A percentile compares a stretch with the other conserved stretches of the same genome.
phyloP scores from a whole-genome alignment of 176 grass and related monocot genomes.

The Bonia amplexicaulis region DNA sequence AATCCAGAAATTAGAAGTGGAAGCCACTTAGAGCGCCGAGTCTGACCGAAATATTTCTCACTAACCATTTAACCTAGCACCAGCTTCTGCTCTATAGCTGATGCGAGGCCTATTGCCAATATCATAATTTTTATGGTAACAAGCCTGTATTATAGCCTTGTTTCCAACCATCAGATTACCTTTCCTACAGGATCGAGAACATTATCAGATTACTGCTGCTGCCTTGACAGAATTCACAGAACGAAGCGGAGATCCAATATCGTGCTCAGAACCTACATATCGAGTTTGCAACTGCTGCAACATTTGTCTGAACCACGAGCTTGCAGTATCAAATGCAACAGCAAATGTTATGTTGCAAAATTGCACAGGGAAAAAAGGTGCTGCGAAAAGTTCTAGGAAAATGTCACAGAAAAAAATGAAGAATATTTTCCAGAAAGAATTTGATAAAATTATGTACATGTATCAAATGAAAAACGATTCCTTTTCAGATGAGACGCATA shows the following conservation, averaged over 20 bases:
- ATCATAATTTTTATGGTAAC: too few species aligned
- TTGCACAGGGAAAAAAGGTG: background rate
- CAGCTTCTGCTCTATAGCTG: too few species aligned
- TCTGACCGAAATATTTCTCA: too few species aligned
- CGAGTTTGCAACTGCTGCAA: background rate
- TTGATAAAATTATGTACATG: constrained; percentile 34
- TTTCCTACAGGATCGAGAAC: too few species aligned
- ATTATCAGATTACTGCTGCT: background rate
- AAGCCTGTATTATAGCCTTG: too few species aligned
- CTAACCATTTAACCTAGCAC: too few species aligned
- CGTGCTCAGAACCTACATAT: background rate
- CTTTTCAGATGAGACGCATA: constrained; percentile 16
- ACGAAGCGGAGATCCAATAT: background rate
- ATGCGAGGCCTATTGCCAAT: too few species aligned
- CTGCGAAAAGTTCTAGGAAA: background rate
- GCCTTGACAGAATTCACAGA: background rate
- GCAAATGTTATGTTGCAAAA: background rate
- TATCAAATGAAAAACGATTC: constrained; percentile 1
- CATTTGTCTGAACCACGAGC: background rate
- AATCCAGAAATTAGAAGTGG: too few species aligned
- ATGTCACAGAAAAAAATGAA: background rate
- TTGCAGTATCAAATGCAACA: background rate
- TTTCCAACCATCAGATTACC: too few species aligned
- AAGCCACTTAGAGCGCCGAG: too few species aligned
- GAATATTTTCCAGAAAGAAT: constrained; percentile 15